Evolutionary conservation across 495 filamentous ascomycete species (phyloP).

Genomic region (Aspergillus nidulans): DNA sequence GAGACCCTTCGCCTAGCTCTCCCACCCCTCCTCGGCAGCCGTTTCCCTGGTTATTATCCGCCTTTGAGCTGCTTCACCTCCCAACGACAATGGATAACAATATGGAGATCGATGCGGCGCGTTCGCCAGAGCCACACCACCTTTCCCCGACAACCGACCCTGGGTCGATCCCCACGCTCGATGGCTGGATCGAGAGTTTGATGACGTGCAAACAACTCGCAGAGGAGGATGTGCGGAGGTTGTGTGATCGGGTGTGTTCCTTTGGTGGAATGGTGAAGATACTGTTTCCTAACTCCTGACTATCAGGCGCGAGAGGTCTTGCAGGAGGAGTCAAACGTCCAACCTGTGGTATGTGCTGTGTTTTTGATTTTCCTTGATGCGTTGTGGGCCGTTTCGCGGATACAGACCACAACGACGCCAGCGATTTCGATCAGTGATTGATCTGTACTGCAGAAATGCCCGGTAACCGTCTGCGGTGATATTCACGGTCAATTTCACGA

Average conservation of each 20-base stretch:
- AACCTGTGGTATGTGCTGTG: constrained; percentile 80
- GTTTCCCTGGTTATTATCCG: constrained; percentile 17
- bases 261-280: background rate
- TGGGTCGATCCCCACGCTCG: constrained; percentile 82
- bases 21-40: constrained; percentile 27
- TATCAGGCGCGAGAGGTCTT: constrained; percentile 87
- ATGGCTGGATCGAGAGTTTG: constrained; percentile 97
- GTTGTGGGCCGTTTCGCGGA: constrained; percentile 9
- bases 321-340: constrained; percentile 96
- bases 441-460: constrained; percentile 68
- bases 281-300: constrained; percentile 7
- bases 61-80: constrained; percentile 7
- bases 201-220: constrained; percentile 98
- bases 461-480: constrained; percentile 89
- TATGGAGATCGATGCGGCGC: constrained; percentile 86
- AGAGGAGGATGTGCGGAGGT: constrained; percentile 88
- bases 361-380: constrained; percentile 19
- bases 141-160: constrained; percentile 72
- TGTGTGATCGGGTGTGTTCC: constrained; percentile 88
- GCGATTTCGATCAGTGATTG: background rate
- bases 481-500: constrained; percentile 94
- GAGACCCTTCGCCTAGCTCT: constrained; percentile 36
- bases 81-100: constrained; percentile 81
- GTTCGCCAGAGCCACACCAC: constrained; percentile 75
- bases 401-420: background rate